Percentiles rank a stretch among this genome's conserved stretches.
phyloP scores from a whole-genome alignment of 179 eudicot genomes.

The Actinidia polygama region DNA sequence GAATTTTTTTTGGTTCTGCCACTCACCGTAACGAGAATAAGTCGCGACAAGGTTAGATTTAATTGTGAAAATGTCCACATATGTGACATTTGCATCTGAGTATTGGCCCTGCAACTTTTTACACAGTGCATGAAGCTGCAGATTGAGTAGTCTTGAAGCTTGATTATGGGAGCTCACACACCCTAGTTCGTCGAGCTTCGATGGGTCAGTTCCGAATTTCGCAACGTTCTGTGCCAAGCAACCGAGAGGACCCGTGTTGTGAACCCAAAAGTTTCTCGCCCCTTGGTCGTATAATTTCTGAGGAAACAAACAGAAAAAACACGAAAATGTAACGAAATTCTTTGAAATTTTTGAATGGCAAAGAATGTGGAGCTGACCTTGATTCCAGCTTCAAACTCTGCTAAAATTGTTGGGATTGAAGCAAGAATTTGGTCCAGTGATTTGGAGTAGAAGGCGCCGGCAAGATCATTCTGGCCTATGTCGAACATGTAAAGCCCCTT shows the following conservation, averaged over 20 bases:
- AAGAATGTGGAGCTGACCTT: no score
- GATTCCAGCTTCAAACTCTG: no score
- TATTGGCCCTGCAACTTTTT: constrained; percentile 66
- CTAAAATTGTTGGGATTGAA: no score
- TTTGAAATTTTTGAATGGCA: no score
- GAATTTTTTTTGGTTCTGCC: no score
- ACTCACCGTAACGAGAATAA: constrained; percentile 71
- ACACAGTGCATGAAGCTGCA: constrained; percentile 81
- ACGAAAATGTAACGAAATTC: background rate
- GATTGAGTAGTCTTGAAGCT: constrained; percentile 73
- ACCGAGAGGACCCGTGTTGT: constrained; percentile 88
- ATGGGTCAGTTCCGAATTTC: constrained; percentile 65
- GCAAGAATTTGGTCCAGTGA: no score
- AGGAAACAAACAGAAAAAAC: background rate
- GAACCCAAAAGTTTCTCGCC: constrained; percentile 85
- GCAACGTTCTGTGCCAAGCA: constrained; percentile 79
- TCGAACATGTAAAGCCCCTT: no score
- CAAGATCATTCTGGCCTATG: no score
- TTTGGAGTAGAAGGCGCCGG: no score
- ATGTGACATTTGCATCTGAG: constrained; percentile 67
- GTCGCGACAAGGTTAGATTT: constrained; percentile 78
- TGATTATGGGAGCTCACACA: constrained; percentile 73
- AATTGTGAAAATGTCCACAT: constrained; percentile 74
- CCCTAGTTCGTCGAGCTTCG: constrained; percentile 72
- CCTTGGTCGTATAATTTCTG: constrained; percentile 71